A percentile compares a stretch with the other conserved stretches of the same genome.
These are phyloP conservation scores for Scheffersomyces insectosa DNA, from an alignment of 1,139 yeast genomes.

Conservation along the genomic window DNA sequence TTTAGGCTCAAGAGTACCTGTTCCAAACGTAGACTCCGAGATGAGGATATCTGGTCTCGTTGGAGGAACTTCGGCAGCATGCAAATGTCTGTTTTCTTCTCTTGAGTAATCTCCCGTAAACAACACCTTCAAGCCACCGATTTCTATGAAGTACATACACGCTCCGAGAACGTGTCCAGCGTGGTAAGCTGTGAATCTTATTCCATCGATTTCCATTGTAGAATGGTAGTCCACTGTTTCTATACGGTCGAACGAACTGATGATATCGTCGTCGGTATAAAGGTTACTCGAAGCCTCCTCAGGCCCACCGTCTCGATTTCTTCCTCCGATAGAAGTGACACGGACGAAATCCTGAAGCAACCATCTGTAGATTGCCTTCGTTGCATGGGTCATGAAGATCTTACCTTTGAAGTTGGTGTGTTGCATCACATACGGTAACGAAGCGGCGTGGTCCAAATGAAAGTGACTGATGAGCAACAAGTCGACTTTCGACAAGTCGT, in stretches of 20 bases:
- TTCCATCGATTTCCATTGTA: constrained; percentile 90
- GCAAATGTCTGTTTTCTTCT: constrained; percentile 92
- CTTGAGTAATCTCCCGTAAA: constrained; percentile 97
- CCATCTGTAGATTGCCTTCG: constrained; percentile 97
- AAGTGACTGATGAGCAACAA: constrained; percentile 86
- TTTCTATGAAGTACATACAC: constrained; percentile 94
- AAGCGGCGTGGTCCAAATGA: constrained; percentile 97
- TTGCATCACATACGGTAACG: constrained; percentile 96
- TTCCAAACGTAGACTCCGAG: constrained; percentile 96
- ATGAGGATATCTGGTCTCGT: constrained; percentile 85
- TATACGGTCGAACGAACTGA: constrained; percentile 82
- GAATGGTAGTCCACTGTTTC: constrained; percentile 96
- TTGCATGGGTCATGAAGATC: constrained; percentile 98
- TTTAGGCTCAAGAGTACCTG: constrained; percentile 94
- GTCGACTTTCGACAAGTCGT: constrained; percentile 85
- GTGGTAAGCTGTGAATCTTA: constrained; percentile 94
- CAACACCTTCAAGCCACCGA: constrained; percentile 84
- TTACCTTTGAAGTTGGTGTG: constrained; percentile 92
- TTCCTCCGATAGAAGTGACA: constrained; percentile 73
- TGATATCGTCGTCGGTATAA: constrained; percentile 88
- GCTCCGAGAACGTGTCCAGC: constrained; percentile 99
- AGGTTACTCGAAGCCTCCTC: constrained; percentile 45
- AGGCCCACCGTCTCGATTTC: constrained; percentile 25
- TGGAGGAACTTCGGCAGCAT: constrained; percentile 94
- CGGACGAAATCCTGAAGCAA: constrained; percentile 89